Conservation (phyloP, 2,329 filamentous ascomycete genomes). For the Pestalotiopsis sp. region DNA sequence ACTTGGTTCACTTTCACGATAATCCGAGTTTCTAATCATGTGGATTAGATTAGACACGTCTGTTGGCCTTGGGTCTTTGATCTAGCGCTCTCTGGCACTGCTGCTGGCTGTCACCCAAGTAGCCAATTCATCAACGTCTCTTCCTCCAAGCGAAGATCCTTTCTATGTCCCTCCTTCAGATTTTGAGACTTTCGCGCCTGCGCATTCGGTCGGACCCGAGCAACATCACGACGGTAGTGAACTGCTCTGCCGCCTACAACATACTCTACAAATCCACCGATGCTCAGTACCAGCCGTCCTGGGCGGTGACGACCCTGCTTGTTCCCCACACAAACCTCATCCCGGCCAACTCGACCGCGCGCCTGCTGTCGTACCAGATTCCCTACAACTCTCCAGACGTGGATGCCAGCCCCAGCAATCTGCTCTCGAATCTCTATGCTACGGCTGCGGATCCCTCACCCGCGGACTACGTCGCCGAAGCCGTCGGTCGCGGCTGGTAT, state of each 20-base stretch:
- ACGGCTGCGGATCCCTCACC: constrained; percentile 13
- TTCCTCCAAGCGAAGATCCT: constrained; percentile 21
- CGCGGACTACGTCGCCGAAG: constrained; percentile 28
- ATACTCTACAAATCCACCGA: constrained; percentile 37
- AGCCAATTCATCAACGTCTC: neutral
- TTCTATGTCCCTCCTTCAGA: constrained; percentile 21
- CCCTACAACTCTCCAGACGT: constrained; percentile 40
- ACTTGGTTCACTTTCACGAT: neutral
- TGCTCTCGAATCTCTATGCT: constrained; percentile 26
- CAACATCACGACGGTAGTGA: constrained; percentile 21
- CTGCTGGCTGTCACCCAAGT: neutral
- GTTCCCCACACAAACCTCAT: constrained; percentile 22
- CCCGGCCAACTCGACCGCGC: neutral
- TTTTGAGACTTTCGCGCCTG: constrained; percentile 26
- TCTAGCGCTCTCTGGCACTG: neutral
- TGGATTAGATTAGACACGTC: neutral
- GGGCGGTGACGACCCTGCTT: constrained; percentile 38
- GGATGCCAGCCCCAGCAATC: constrained; percentile 40
- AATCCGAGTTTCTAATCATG: neutral
- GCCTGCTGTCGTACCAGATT: constrained; percentile 44
- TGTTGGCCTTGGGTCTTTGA: neutral
- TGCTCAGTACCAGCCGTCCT: constrained; percentile 28
- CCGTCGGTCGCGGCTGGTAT: constrained; percentile 44
- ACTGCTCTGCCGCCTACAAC: constrained; percentile 27
- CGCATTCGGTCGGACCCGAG: constrained; percentile 30